Conservation (phyloP, 2,329 filamentous ascomycete genomes). For the Knoxdaviesia proteae region DNA sequence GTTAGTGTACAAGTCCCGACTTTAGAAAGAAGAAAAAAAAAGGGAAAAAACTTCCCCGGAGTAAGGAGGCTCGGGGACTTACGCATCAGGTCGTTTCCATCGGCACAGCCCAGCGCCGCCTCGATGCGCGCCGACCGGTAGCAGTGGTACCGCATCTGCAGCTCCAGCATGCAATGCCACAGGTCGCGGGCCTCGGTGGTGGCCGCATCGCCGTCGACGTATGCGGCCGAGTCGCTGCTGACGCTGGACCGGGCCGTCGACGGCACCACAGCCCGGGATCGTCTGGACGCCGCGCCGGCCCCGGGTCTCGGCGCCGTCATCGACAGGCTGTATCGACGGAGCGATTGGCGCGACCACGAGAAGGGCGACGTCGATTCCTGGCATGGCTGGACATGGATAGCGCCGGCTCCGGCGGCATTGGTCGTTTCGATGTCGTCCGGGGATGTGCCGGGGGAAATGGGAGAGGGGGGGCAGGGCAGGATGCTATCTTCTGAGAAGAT, state of each 20-base stretch:
- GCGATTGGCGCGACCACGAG: too few species aligned
- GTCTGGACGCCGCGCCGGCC: too few species aligned
- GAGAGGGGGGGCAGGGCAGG: too few species aligned
- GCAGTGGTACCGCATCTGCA: constrained; percentile 24
- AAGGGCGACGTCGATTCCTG: too few species aligned
- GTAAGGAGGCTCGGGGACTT: constrained; percentile 8
- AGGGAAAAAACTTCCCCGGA: neutral
- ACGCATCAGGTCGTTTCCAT: constrained; percentile 22
- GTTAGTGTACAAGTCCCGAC: neutral
- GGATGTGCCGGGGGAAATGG: too few species aligned
- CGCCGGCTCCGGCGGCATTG: too few species aligned
- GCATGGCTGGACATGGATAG: too few species aligned
- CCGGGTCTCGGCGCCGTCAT: too few species aligned
- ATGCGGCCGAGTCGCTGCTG: neutral
- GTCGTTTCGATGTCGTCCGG: too few species aligned
- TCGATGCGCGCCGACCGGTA: constrained; percentile 28
- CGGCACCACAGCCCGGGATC: neutral
- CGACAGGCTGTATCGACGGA: too few species aligned
- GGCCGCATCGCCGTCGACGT: neutral
- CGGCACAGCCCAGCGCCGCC: constrained; percentile 20
- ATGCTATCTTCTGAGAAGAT: too few species aligned
- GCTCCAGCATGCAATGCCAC: constrained; percentile 26
- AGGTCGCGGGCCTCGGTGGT: constrained; percentile 9
- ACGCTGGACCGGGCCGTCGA: neutral
- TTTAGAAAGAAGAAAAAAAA: neutral